These are phyloP conservation scores for Euryodendron excelsum DNA, from an alignment of 148 eudicot genomes.

Conservation along the genomic window DNA sequence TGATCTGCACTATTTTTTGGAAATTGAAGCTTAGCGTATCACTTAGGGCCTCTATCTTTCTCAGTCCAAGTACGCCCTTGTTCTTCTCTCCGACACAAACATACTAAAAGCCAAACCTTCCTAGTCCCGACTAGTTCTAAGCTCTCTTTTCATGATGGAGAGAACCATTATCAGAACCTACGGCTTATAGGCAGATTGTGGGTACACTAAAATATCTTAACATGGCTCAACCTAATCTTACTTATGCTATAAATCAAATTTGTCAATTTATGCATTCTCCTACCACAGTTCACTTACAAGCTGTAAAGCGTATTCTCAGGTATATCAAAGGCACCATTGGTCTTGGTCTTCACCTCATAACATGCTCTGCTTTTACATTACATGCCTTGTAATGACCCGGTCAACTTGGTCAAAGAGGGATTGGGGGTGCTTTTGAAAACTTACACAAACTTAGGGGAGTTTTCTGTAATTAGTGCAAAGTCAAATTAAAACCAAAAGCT, in stretches of 20 bases:
- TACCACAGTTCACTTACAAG: neutral
- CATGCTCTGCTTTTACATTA: neutral
- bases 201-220: neutral
- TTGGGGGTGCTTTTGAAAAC: no score
- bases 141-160: neutral
- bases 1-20: neutral
- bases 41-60: neutral
- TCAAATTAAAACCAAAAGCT: no score
- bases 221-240: neutral
- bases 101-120: neutral
- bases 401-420: no score
- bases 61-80: neutral
- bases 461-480: no score
- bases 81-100: neutral
- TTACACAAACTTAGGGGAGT: no score
- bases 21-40: neutral
- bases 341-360: neutral
- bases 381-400: no score
- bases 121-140: neutral
- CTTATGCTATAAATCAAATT: neutral
- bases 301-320: neutral
- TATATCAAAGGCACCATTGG: neutral
- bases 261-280: neutral
- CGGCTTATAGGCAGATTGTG: neutral
- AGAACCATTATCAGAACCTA: neutral